Percentiles rank a stretch among this genome's conserved stretches.
phyloP scores from a whole-genome alignment of 2,329 filamentous ascomycete genomes.

The Rhynchosporium graminicola region DNA sequence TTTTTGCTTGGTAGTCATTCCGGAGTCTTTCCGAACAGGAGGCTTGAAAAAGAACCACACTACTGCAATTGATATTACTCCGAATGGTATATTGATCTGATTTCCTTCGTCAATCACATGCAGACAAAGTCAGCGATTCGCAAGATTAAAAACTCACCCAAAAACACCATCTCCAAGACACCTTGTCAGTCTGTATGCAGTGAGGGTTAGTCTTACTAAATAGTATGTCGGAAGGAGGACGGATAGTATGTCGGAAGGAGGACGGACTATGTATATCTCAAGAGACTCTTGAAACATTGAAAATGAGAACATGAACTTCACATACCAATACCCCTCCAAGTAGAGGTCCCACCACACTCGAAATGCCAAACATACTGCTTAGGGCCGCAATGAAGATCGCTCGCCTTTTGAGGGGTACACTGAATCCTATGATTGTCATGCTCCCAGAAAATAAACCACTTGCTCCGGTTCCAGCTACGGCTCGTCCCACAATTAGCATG shows the following conservation, averaged over 20 bases:
- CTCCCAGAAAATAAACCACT: slow-evolving; percentile 41
- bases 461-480: slow-evolving; percentile 41
- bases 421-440: slow-evolving; percentile 44
- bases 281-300: too few relatives aligned
- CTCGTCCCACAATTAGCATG: slow-evolving; percentile 42
- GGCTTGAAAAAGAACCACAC: slow-evolving; percentile 48
- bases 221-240: too few relatives aligned
- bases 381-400: slow-evolving; percentile 40
- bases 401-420: slow-evolving; percentile 38
- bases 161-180: slow-evolving; percentile 45
- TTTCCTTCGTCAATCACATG: slow-evolving; percentile 1
- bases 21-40: slow-evolving; percentile 39
- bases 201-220: too few relatives aligned
- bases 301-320: too few relatives aligned
- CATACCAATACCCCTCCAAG: slow-evolving; percentile 41
- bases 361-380: slow-evolving; percentile 40
- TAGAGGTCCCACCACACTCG: slow-evolving; percentile 41
- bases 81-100: slow-evolving; percentile 48
- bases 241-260: too few relatives aligned
- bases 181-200: slow-evolving; percentile 37
- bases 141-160: slow-evolving; percentile 38
- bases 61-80: slow-evolving; percentile 43
- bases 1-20: slow-evolving; percentile 41
- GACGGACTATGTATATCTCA: too few relatives aligned
- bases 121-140: slow-evolving; percentile 35